phyloP scores from a whole-genome alignment of 2,329 filamentous ascomycete species.

The Ascochyta clinopodiicola region DNA sequence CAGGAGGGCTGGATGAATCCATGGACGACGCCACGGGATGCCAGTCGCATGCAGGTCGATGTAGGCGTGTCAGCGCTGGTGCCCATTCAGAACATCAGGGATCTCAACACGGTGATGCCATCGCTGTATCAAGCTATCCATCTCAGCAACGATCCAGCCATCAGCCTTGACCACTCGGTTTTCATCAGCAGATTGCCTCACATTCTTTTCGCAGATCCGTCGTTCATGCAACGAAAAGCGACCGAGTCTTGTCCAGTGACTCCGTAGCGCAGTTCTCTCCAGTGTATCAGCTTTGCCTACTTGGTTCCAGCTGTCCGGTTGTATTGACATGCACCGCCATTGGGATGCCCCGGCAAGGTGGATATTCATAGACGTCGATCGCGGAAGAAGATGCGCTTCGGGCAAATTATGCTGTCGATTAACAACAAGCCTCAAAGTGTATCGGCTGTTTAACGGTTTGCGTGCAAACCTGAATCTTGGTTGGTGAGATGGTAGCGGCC shows the following conservation, averaged over 20 bases:
- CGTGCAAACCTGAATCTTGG: slow-evolving; percentile 7
- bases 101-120: slow-evolving; percentile 2
- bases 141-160: slow-evolving; percentile 13
- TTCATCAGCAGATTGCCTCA: not conserved
- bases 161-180: not conserved
- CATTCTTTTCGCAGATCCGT: not conserved
- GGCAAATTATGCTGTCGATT: slow-evolving; percentile 3
- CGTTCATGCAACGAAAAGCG: slow-evolving; percentile 1
- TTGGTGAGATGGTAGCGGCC: slow-evolving; percentile 9
- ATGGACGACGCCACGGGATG: slow-evolving; percentile 3
- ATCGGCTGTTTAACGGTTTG: slow-evolving; percentile 21
- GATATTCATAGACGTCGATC: slow-evolving; percentile 15
- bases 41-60: not conserved
- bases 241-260: not conserved
- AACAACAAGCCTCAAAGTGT: slow-evolving; percentile 9
- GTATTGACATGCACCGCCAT: not conserved
- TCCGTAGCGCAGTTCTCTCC: not conserved
- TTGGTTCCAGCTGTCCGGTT: not conserved
- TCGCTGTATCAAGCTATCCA: slow-evolving; percentile 12
- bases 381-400: slow-evolving; percentile 13
- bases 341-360: slow-evolving; percentile 6
- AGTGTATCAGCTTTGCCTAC: not conserved
- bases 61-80: not conserved
- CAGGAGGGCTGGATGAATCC: not conserved
- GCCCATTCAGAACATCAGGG: slow-evolving; percentile 6